Base-by-base conservation (phyloP, 2,329 filamentous ascomycete species). In the Paraphoma sp. region DNA sequence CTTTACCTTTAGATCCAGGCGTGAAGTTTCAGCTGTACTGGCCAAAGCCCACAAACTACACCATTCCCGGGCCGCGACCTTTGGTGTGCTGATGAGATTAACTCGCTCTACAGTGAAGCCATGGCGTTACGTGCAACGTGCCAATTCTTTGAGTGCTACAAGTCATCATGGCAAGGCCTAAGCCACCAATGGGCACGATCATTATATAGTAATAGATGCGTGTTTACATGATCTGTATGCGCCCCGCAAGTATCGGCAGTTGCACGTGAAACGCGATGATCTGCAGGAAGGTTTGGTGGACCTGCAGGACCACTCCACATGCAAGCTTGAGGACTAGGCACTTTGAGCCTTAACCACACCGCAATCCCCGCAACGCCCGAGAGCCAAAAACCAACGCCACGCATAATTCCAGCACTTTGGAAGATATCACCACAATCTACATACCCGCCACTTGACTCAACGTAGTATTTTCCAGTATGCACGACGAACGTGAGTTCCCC, bases 51-150 rank as follows among this genome's bases (percentile, higher is more conserved):
- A 73, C 69, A 48, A 69, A 72, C 5, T 84, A 84, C 59, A 79
- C 69, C 3, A 77, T 83, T 44, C 82, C 82, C 0, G 82, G 82
- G 0, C 82, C 82, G 14, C 40, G 59, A 11, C 53, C 51, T 4
- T 41, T 51, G 17, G 41, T 38, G n/a, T 45, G 49, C 31, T 45
- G 23, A 46, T 29, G 16, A 3, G 11, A 6, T 45, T 18, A 18
- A 7, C 8, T 18, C 6, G 17, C 5, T 45, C 17, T 5, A 23
- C 18, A 18, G 42, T 23, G 23, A 23, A 23, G 23, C 23, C 5
- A 23, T 23, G 23, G 23, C 23, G 23, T 23, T 23, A 23, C 23
- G 23, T 5, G 23, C 23, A 23, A 23, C 23, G 23, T 23, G 23
- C 23, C 23, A 23, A 23, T 3, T 23, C 23, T 23, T 23, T 23